Base-by-base conservation (phyloP, 2,329 filamentous ascomycete species). In the Phialemonium atrogriseum region DNA sequence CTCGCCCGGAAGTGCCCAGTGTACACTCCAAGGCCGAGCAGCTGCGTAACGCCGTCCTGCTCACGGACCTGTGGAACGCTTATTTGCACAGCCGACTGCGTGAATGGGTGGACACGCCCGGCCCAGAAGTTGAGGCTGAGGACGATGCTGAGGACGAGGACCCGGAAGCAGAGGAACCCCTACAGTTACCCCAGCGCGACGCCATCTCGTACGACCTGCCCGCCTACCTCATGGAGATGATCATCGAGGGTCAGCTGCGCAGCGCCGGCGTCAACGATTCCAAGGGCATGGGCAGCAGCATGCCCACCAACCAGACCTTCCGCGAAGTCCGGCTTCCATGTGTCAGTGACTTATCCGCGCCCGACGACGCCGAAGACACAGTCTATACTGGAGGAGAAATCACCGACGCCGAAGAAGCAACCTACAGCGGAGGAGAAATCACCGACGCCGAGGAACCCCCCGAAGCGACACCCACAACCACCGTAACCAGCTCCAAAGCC, bases 31-130 rank as follows among this genome's bases (percentile, higher is more conserved):
- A 58, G 22, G 58, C 64, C 3, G 69, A 73, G 40, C 64, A 76
- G 39, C 54, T 71, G 43, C 68, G 67, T 36, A 74, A 73, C 37
- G 69, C 70, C 2, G 62, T 64, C 2, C 59, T 62, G 29, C 46
- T 77, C 24, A 68, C 68, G 1, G 46, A 46, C 7, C 51, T 55
- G 10, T 77, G 72, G 72, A 72, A 77, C 39, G 41, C 50, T 5
- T 41, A 50, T 22, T 37, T 74, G 4, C 50, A 55, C n/a, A 50
- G 49, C 6, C 49, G 51, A 11, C 49, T 70, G 30, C 47, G 53
- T 1, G 42, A 54, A 7, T 77, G 72, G 71, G 52, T 55, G 25
- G 45, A 50, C 10, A 58, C 42, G 29, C 48, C 47, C 2, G 45
- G 45, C 18, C 39, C 33, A 7, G 41, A 44, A 7, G 16, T 34